Conservation (phyloP, 2,329 filamentous ascomycete species). For the Cladophialophora exuberans region DNA sequence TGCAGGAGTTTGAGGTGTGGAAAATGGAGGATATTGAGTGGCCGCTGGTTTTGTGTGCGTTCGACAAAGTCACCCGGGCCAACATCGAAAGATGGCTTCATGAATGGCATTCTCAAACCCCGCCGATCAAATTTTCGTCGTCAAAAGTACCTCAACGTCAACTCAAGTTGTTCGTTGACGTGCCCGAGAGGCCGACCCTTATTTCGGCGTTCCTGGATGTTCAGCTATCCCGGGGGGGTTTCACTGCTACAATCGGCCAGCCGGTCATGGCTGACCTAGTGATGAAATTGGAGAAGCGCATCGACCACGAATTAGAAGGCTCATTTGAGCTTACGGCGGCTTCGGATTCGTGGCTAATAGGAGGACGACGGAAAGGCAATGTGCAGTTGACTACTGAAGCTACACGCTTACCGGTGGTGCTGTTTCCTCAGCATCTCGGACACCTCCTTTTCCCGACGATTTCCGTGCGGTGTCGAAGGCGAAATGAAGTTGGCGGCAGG, state of each 20-base stretch:
- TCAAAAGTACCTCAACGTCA: slow-evolving; percentile 46
- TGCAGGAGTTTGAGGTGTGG: slow-evolving; percentile 56
- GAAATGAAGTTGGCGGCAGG: slow-evolving; percentile 25
- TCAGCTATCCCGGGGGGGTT: slow-evolving; percentile 29
- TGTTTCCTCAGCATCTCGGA: slow-evolving; percentile 80
- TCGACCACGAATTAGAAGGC: slow-evolving; percentile 65
- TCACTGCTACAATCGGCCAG: slow-evolving; percentile 46
- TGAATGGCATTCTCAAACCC: slow-evolving; percentile 57
- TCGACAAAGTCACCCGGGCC: slow-evolving; percentile 50
- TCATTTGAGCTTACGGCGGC: slow-evolving; percentile 79
- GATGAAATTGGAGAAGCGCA: slow-evolving; percentile 39
- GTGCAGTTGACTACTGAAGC: slow-evolving; percentile 42
- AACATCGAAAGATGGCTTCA: slow-evolving; percentile 56
- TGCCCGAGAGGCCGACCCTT: slow-evolving; percentile 80
- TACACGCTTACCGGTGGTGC: slow-evolving; percentile 61
- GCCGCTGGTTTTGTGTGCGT: slow-evolving; percentile 54
- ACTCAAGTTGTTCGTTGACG: slow-evolving; percentile 86
- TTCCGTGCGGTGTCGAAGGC: slow-evolving; percentile 63
- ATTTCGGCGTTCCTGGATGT: slow-evolving; percentile 71
- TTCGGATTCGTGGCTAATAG: slow-evolving; percentile 79
- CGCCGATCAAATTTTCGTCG: slow-evolving; percentile 18
- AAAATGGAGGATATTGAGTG: slow-evolving; percentile 58
- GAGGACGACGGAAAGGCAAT: slow-evolving; percentile 72
- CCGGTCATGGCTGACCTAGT: slow-evolving; percentile 50
- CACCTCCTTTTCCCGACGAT: slow-evolving; percentile 76